Base-by-base conservation (phyloP, 164 flowering plant species). In the Vitis rupestris region DNA sequence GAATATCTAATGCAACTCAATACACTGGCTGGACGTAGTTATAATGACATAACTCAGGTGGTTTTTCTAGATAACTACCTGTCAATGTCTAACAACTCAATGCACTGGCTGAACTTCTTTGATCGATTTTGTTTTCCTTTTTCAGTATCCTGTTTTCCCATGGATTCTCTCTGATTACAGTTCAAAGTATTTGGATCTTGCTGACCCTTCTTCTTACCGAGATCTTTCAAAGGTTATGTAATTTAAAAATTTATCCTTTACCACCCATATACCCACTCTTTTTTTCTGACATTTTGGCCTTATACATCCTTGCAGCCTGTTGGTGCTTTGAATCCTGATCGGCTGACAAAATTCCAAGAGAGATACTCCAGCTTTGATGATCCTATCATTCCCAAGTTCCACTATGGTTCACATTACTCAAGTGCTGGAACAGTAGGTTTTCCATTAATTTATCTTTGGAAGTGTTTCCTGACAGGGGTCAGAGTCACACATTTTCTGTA, bases 391-490 rank as follows among this genome's bases (percentile, higher is more conserved):
- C 99, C 99, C 48, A 93, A 93, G 71, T 96, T 96, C 78, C 99
- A 92, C 79, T 96, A 96, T 85, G 99, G 99, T 73, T 96, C 99
- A 74, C 99, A 96, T 84, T 96, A 96, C 80, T 96, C 98, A 49
- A 93, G 95, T 84, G 99, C 98, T 73, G 99, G 97, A 86, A 88
- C 93, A 13, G 99, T 96, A 85, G 61, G 93, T 78, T 76, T 67
- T 65, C 65, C 19, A 6, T 60, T 61, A 37, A 3, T 37, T 37
- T 37, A 37, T 37, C 44, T 37, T 37, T 37, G 44, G 44, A 6
- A 37, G 44, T 37, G 4, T 37, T 37, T 37, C 44, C 44, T 37
- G 44, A 37, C 7, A 6, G 44, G 4, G 44, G 7, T 37, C 44
- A 37, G 44, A 6, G 44, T 37, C 44, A 4, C 7, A 37, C 6